Evolutionary conservation across 768 basidiomycete genomes (phyloP).

Genomic region (Lentinula sp.): DNA sequence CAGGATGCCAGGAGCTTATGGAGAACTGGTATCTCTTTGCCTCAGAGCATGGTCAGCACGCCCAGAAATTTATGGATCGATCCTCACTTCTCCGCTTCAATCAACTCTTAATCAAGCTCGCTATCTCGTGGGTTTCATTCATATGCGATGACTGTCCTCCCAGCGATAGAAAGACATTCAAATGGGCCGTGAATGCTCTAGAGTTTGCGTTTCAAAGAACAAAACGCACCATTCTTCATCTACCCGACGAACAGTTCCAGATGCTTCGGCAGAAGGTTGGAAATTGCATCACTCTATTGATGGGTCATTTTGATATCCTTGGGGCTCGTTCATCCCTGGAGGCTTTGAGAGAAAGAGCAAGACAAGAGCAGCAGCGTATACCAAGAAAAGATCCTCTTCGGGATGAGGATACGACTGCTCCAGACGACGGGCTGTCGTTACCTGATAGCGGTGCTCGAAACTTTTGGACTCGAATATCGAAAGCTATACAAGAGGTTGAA

Average conservation of each 20-base stretch:
- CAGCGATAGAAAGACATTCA: slow-evolving; percentile 91
- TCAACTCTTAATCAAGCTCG: slow-evolving; percentile 77
- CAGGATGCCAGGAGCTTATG: slow-evolving; percentile 75
- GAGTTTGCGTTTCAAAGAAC: slow-evolving; percentile 90
- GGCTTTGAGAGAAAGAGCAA: slow-evolving; percentile 86
- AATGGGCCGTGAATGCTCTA: slow-evolving; percentile 95
- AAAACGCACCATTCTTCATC: slow-evolving; percentile 81
- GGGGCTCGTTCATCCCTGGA: slow-evolving; percentile 87
- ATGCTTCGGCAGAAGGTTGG: slow-evolving; percentile 89
- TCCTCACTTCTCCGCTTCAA: slow-evolving; percentile 68
- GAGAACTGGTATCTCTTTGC: slow-evolving; percentile 96
- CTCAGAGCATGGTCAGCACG: slow-evolving; percentile 92
- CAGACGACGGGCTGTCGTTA: slow-evolving; percentile 22
- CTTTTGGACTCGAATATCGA: slow-evolving; percentile 69
- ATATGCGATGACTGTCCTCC: slow-evolving; percentile 98
- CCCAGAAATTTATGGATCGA: slow-evolving; percentile 82
- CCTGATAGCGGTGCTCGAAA: slow-evolving; percentile 61
- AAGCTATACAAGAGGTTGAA: slow-evolving; percentile 61
- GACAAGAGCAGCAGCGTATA: slow-evolving; percentile 49
- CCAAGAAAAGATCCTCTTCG: slow-evolving; percentile 37
- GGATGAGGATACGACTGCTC: slow-evolving; percentile 42
- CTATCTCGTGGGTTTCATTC: slow-evolving; percentile 97
- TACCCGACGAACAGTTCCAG: slow-evolving; percentile 86
- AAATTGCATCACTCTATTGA: slow-evolving; percentile 93
- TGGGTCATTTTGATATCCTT: slow-evolving; percentile 96